Evolutionary conservation across 331 rosid species (phyloP), one percentile per base, ranked within the genome.

Genomic region (Spiraea crenata): DNA sequence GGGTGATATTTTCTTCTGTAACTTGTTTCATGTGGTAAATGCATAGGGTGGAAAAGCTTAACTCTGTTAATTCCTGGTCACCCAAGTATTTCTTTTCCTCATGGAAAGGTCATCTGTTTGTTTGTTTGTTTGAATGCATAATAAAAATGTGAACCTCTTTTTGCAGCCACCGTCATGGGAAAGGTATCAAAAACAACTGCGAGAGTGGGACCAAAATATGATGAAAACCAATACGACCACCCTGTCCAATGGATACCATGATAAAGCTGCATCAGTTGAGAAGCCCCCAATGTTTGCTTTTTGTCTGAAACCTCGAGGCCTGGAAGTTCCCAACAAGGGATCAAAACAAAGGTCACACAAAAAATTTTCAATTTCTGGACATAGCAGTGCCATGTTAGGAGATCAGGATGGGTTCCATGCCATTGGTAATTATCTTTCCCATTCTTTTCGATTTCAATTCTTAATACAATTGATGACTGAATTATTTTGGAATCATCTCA

Each of bases 211-310:
- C 79, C 84, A 76, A 67, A 74, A 83, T 31, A 71, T 74, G 78
- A 79, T 72, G 56, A 91, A 89, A 82, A 82, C 60, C 82, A 77
- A 17, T 72, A 39, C 51, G 54, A 57, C 67, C 57, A 57, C 67
- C 66, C 65, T 67, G 48, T 48, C 82, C 62, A 83, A 81, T 70
- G 96, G 95, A 58, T 73, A 70, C 70, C 79, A 42, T 34, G 83
- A 76, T 60, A 87, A 77, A 83, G 79, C 65, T 72, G 81, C 83
- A 56, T 54, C 82, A 76, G 45, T 78, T 76, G 98, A 91, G 83
- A 95, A 95, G 87, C 98, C 99, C 5, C 86, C 85, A 52, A 88
- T 91, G 96, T 89, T 80, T 79, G 99, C 99, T 20, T 95, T 95
- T 77, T 95, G 99, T 81, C 69, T 89, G 82, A 95, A 91, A 82